Percentiles rank a stretch among this genome's conserved stretches.
These are phyloP conservation scores for Sclerotinia glacialis DNA, from an alignment of 2,329 filamentous ascomycete genomes.

Conservation along the genomic window DNA sequence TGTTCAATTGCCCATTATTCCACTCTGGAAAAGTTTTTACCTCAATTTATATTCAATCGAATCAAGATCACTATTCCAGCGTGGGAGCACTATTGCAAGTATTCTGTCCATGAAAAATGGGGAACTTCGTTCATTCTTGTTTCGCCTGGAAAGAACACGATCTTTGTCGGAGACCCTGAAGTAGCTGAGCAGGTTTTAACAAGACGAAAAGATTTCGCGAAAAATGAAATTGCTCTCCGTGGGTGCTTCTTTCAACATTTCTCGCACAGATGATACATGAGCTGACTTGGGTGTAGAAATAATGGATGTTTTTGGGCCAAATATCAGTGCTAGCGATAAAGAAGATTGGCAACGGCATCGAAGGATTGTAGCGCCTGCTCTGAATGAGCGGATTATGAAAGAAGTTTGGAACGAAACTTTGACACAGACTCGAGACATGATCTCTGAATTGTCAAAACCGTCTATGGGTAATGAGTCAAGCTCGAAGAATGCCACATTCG, in stretches of 20 bases:
- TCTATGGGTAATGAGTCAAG: slow-evolving; percentile 29
- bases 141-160: slow-evolving; percentile 17
- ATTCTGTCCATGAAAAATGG: slow-evolving; percentile 23
- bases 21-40: slow-evolving; percentile 16
- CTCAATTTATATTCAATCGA: slow-evolving; percentile 22
- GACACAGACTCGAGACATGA: slow-evolving; percentile 35
- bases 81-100: slow-evolving; percentile 24
- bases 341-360: slow-evolving; percentile 45
- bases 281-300: not conserved
- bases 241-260: not conserved
- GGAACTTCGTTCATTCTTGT: slow-evolving; percentile 24
- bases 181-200: slow-evolving; percentile 21
- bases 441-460: slow-evolving; percentile 35
- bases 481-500: slow-evolving; percentile 39
- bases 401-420: slow-evolving; percentile 43
- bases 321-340: slow-evolving; percentile 32
- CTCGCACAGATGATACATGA: not conserved
- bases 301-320: slow-evolving; percentile 7
- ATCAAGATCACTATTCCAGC: slow-evolving; percentile 24
- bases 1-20: slow-evolving; percentile 16
- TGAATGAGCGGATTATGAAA: slow-evolving; percentile 44
- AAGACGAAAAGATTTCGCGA: slow-evolving; percentile 22
- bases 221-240: slow-evolving; percentile 21
- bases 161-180: slow-evolving; percentile 23
- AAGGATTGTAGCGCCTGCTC: slow-evolving; percentile 42